These are phyloP conservation scores for Vanilla planifolia DNA, from an alignment of 106 monocot species.

Conservation along the genomic window DNA sequence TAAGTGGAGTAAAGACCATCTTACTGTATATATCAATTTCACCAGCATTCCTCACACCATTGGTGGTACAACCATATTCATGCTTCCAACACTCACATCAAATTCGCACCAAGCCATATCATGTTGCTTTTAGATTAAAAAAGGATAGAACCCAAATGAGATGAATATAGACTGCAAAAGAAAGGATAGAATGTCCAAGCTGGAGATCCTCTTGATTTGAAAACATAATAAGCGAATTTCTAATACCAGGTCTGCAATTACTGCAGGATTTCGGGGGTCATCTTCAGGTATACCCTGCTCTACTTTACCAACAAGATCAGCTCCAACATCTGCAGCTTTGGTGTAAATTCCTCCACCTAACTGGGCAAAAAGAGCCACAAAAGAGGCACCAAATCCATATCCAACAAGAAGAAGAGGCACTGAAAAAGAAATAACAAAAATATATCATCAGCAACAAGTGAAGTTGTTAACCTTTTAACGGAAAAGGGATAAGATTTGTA, in stretches of 20 bases:
- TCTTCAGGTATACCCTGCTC: slow-evolving; percentile 99
- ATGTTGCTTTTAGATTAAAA: too few species aligned
- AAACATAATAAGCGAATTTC: neutral
- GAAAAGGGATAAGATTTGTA: too few species aligned
- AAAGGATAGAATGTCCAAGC: neutral
- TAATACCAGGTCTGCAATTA: slow-evolving; percentile 93
- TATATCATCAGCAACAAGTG: too few species aligned
- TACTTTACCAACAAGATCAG: slow-evolving; percentile 98
- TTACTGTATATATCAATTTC: too few species aligned
- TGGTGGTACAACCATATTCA: too few species aligned
- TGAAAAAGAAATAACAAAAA: slow-evolving; percentile 38
- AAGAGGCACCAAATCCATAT: slow-evolving; percentile 98
- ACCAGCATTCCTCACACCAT: too few species aligned
- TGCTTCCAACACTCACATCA: too few species aligned
- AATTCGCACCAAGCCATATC: too few species aligned
- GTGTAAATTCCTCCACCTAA: slow-evolving; percentile 97
- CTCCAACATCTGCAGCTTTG: slow-evolving; percentile 99
- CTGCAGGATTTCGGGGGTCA: slow-evolving; percentile 98
- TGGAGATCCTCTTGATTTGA: neutral
- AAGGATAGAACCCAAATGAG: too few species aligned
- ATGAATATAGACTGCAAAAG: too few species aligned
- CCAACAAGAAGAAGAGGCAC: slow-evolving; percentile 99
- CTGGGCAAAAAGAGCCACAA: slow-evolving; percentile 98
- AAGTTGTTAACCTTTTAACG: too few species aligned
- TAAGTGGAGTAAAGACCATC: too few species aligned